A percentile compares a stretch with the other conserved stretches of the same genome.
Evolutionary conservation across 176 grass and related monocot genomes (phyloP).

Genomic region (Oryza officinalis): DNA sequence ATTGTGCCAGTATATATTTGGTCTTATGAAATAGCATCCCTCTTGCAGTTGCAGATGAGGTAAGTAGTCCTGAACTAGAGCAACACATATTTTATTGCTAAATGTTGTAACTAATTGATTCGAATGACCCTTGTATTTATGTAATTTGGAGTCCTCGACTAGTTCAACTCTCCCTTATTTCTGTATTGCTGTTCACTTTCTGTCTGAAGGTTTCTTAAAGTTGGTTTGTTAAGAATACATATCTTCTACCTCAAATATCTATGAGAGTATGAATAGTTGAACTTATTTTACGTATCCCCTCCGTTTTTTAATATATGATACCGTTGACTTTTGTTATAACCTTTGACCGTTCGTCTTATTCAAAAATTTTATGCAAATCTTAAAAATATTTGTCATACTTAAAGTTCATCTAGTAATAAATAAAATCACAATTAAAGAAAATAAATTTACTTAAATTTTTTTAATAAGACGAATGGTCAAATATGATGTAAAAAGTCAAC

Average conservation of each 20-base stretch:
- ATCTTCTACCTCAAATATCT: background rate
- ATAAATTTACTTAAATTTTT: no score
- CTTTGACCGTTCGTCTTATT: no score
- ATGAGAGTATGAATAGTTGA: background rate
- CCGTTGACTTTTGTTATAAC: no score
- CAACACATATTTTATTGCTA: background rate
- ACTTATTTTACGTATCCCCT: no score
- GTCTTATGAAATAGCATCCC: background rate
- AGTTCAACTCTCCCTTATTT: background rate
- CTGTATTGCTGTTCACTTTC: background rate
- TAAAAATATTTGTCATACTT: no score
- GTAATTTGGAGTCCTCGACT: background rate
- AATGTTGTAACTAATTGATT: background rate
- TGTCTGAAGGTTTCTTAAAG: background rate
- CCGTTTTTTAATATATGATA: no score
- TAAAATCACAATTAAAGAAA: no score
- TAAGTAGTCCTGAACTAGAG: background rate
- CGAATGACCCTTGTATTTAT: background rate
- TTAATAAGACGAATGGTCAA: no score
- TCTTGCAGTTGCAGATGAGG: background rate
- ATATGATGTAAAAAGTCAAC: no score
- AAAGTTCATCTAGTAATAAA: no score
- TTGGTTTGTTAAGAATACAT: background rate
- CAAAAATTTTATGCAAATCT: no score
- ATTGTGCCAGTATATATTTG: background rate